These are phyloP conservation scores for Suillus tomentosus DNA, from an alignment of 768 basidiomycete genomes.

Conservation along the genomic window DNA sequence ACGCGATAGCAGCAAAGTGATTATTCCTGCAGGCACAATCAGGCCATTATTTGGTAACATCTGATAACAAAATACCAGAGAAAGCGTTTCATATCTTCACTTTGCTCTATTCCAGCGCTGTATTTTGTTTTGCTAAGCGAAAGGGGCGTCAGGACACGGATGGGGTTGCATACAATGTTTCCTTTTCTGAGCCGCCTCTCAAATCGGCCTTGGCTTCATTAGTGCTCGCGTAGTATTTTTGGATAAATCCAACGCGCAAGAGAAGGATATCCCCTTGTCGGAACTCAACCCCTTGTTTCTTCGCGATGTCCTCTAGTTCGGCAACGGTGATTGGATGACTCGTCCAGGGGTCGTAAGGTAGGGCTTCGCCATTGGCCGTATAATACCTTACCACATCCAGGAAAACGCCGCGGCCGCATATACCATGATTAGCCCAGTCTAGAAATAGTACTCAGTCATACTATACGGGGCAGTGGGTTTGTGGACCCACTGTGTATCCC, in stretches of 20 bases:
- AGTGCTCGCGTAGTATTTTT: slow-evolving; percentile 48
- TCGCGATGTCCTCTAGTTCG: slow-evolving; percentile 60
- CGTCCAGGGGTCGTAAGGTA: slow-evolving; percentile 69
- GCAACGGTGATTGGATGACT: slow-evolving; percentile 52
- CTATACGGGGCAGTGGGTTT: background rate
- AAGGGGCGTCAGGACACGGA: background rate
- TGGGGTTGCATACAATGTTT: slow-evolving; percentile 51
- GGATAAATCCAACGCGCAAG: slow-evolving; percentile 62
- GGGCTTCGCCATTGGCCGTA: slow-evolving; percentile 37
- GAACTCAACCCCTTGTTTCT: slow-evolving; percentile 58
- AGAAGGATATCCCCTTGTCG: slow-evolving; percentile 62
- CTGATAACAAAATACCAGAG: slow-evolving; percentile 52
- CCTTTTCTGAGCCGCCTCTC: slow-evolving; percentile 33
- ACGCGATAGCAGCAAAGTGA: slow-evolving; percentile 70
- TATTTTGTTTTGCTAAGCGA: background rate
- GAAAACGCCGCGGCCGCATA: slow-evolving; percentile 67
- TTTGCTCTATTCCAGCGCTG: slow-evolving; percentile 70
- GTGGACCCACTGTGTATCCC: slow-evolving; percentile 67
- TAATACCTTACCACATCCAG: slow-evolving; percentile 63
- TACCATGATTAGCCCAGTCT: slow-evolving; percentile 76
- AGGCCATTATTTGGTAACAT: background rate
- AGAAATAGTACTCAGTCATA: background rate
- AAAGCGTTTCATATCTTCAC: slow-evolving; percentile 71
- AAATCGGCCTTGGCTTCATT: slow-evolving; percentile 49
- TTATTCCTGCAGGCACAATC: slow-evolving; percentile 52